phyloP scores from a whole-genome alignment of 1,284 basidiomycete species.

The Ceratobasidium sp. region DNA sequence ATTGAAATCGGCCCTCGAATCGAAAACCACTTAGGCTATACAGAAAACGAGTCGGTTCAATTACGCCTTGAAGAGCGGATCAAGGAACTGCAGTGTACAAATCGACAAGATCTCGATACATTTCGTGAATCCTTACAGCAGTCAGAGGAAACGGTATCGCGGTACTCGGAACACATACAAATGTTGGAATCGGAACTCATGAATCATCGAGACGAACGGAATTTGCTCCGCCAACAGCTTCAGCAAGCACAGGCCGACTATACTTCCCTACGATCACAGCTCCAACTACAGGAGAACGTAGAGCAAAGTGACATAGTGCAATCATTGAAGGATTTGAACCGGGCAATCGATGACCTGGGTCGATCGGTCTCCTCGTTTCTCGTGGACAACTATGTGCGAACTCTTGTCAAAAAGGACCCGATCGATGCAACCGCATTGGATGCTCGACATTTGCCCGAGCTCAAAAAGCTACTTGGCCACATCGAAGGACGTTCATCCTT shows the following conservation, averaged over 20 bases:
- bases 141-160: not conserved
- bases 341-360: constrained; percentile 20
- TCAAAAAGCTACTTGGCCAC: constrained; percentile 13
- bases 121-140: not conserved
- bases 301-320: constrained; percentile 37
- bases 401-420: not conserved
- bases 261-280: constrained; percentile 33
- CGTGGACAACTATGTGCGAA: not conserved
- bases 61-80: not conserved
- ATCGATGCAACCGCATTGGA: constrained; percentile 5
- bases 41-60: not conserved
- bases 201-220: not conserved
- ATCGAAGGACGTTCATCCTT: constrained; percentile 19
- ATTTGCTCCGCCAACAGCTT: not conserved
- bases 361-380: constrained; percentile 15
- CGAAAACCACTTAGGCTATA: constrained; percentile 16
- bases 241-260: constrained; percentile 30
- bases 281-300: constrained; percentile 31
- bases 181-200: too few relatives aligned
- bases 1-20: not conserved
- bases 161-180: not conserved
- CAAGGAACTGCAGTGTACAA: not conserved
- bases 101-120: not conserved
- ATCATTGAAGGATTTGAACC: constrained; percentile 26
- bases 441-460: constrained; percentile 10